phyloP scores from a whole-genome alignment of 805 yeast genomes.

The Monosporozyma solicola region DNA sequence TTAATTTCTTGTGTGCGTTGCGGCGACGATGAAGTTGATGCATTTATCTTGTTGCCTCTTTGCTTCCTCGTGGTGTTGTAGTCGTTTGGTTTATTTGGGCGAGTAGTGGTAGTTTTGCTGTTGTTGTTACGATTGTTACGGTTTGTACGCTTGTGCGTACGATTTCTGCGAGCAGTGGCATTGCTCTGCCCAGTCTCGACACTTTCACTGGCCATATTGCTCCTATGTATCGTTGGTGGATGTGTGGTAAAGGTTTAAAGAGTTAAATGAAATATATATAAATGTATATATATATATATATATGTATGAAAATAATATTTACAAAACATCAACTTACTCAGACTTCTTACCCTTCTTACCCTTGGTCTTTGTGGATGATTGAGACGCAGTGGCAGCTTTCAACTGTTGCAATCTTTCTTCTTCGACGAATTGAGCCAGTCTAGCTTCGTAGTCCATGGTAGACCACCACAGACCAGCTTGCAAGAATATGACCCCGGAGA shows the following conservation, averaged over 20 bases:
- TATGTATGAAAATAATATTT: background rate
- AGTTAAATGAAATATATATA: background rate
- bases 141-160: background rate
- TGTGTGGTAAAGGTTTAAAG: background rate
- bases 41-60: background rate
- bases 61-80: background rate
- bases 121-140: background rate
- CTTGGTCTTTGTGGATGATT: slow-evolving; percentile 6
- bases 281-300: background rate
- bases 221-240: no score
- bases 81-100: background rate
- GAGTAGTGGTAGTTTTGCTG: background rate
- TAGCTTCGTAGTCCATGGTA: slow-evolving; percentile 43
- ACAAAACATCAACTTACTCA: background rate
- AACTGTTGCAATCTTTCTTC: slow-evolving; percentile 23
- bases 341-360: slow-evolving; percentile 5
- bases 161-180: background rate
- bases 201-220: background rate
- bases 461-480: slow-evolving; percentile 91
- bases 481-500: slow-evolving; percentile 71
- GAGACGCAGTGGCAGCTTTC: background rate
- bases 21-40: background rate
- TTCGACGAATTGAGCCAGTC: slow-evolving; percentile 28
- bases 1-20: slow-evolving; percentile 8
- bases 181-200: background rate